Base-by-base conservation (phyloP, 225 moss, liverwort and hornwort species). In the Takakia lepidozioides region DNA sequence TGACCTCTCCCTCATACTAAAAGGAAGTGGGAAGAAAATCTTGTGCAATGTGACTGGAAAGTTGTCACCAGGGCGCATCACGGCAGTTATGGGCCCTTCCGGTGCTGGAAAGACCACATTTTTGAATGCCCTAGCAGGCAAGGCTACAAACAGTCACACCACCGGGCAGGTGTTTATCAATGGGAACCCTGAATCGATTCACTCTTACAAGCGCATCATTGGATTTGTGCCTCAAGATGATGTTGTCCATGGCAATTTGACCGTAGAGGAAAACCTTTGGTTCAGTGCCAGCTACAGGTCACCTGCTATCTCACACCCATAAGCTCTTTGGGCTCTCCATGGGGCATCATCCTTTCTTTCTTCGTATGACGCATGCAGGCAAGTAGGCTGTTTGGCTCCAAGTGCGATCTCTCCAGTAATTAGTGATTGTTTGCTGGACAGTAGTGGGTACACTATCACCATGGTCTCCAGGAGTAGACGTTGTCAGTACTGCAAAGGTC, bases 221-320 rank as follows among this genome's bases (percentile, higher is more conserved):
- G 93, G 93, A 4, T 93, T 93, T 36, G 93, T 93, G 26, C 89
- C 93, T 19, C 93, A 93, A 68, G 93, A 93, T 70, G 93, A 93
- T 21, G 76, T 89, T 19, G 93, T 93, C 11, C 93, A 93, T 47
- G 93, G 93, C 2, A 83, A 61, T 49, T 63, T 93, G 8, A 89
- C 89, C 9, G 93, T 93, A 10, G 89, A 93, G 70, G 93, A 93
- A 54, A 93, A 93, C 72, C 49, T 93, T 57, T 71, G 73, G 73
- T 89, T 93, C 59, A 93, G 86, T 51, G 89, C 93, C 1, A 89
- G 81, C 39, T 93, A 88, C 60, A 60, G 92, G 88, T 88, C 4
- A 32, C 53, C 27, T 20, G 8, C 22, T 18, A 8, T 26, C 48
- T 10, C 51, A 15, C 23, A 32, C 32, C 1, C 8, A 32, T 32